Percentiles rank a stretch among this genome's conserved stretches.
Evolutionary conservation across 148 eudicot species (phyloP).

Genomic region (Amaranthus palmeri): DNA sequence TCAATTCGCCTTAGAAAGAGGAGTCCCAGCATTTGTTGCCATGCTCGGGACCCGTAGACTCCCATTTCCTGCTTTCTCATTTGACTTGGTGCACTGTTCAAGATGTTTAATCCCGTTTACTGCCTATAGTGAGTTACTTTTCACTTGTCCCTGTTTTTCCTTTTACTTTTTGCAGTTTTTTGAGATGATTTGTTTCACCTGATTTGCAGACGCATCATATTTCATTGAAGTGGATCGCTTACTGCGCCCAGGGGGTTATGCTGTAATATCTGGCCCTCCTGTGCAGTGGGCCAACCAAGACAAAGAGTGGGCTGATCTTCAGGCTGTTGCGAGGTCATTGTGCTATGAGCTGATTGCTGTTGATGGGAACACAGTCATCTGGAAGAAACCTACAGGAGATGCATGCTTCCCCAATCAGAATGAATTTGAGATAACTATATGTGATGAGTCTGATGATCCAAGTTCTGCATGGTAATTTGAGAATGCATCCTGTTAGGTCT

Average conservation of each 20-base stretch:
- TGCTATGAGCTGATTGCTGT: constrained; percentile 92
- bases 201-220: constrained; percentile 85
- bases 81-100: constrained; percentile 97
- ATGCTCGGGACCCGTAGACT: constrained; percentile 99
- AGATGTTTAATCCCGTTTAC: constrained; percentile 97
- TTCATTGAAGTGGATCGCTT: constrained; percentile 91
- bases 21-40: constrained; percentile 91
- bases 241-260: constrained; percentile 94
- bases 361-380: constrained; percentile 88
- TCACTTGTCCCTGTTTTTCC: neutral
- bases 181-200: constrained; percentile 9
- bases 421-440: constrained; percentile 69
- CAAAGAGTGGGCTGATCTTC: constrained; percentile 98
- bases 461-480: constrained; percentile 73
- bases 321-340: constrained; percentile 86
- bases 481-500: neutral
- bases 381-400: constrained; percentile 83
- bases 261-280: constrained; percentile 96
- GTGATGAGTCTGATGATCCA: constrained; percentile 77
- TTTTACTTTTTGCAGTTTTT: constrained; percentile 1
- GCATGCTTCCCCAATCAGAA: constrained; percentile 81
- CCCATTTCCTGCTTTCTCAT: constrained; percentile 93
- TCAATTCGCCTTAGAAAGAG: constrained; percentile 97
- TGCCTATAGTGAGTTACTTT: constrained; percentile 75
- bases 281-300: constrained; percentile 94